phyloP scores from a whole-genome alignment of 352 stramenopile genomes.

The Pythium vanterpoolii region DNA sequence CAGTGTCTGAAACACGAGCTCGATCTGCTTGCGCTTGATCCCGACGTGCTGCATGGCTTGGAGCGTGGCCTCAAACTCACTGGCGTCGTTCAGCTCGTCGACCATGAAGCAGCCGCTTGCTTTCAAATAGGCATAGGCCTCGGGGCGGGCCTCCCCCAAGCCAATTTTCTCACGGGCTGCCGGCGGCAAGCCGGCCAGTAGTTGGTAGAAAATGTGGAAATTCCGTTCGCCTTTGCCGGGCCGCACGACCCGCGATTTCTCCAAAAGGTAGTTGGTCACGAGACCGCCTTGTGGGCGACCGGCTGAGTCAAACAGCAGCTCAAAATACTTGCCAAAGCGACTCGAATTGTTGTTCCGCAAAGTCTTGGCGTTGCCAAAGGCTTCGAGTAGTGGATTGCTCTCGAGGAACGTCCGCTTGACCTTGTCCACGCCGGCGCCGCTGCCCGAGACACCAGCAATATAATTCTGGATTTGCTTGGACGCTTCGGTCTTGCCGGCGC shows the following conservation, averaged over 20 bases:
- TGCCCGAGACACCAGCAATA: slow-evolving; percentile 79
- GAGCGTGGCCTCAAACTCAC: slow-evolving; percentile 87
- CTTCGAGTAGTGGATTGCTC: slow-evolving; percentile 94
- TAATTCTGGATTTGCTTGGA: slow-evolving; percentile 92
- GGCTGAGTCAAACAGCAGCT: slow-evolving; percentile 91
- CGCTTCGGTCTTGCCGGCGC: slow-evolving; percentile 84
- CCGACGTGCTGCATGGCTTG: slow-evolving; percentile 85
- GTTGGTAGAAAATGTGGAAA: slow-evolving; percentile 96
- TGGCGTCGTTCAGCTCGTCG: slow-evolving; percentile 89
- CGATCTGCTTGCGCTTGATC: slow-evolving; percentile 87
- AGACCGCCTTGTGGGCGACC: slow-evolving; percentile 79
- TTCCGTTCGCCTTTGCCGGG: slow-evolving; percentile 89
- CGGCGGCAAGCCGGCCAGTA: slow-evolving; percentile 67
- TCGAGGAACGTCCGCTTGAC: slow-evolving; percentile 91
- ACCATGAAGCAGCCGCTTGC: slow-evolving; percentile 87
- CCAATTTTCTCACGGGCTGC: slow-evolving; percentile 60
- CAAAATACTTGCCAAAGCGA: slow-evolving; percentile 95
- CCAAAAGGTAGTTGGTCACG: slow-evolving; percentile 91
- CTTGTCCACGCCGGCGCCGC: slow-evolving; percentile 78
- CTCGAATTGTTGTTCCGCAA: slow-evolving; percentile 95
- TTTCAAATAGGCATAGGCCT: slow-evolving; percentile 88
- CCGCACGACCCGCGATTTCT: slow-evolving; percentile 89
- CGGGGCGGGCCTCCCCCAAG: slow-evolving; percentile 49
- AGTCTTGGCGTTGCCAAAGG: slow-evolving; percentile 96
- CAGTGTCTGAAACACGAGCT: slow-evolving; percentile 83